Evolutionary conservation across 129 eudicot genomes (phyloP), one percentile per base, ranked within the genome.

Genomic region (Artemisia tridentata): DNA sequence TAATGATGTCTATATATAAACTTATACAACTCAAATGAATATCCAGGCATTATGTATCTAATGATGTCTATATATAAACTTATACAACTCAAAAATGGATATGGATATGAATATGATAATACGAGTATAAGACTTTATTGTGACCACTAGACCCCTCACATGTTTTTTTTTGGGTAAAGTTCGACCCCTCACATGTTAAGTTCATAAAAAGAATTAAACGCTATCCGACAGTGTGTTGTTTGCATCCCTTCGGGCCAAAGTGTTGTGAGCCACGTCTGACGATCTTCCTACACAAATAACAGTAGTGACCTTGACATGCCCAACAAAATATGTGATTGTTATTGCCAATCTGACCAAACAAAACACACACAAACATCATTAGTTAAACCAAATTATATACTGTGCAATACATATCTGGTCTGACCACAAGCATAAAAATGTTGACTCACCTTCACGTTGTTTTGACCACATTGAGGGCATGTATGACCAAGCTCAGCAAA

Each of bases 291-390:
- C 99, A 93, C 48, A 85, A 49, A 68, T 89, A 93, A 79, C 99
- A 93, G 75, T 87, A 85, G 69, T 90, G 97, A 75, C 72, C 74
- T 63, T 86, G 95, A 79, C 98, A 93, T 48, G 92, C 82, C 97
- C 98, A 87, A 67, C 98, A 93, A 72, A 73, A 90, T 21, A 89
- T 82, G 83, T 93, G 98, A 82, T 93, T 93, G 71, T 93, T 93
- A 65, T 93, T 93, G 13, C 91, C 90, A 29, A 83, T 78, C 98
- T 92, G 83, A 58, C 46, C 68, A 49, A 5, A 14, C 18, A 58
- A 59, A 45, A 17, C 45, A 75, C 45, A 75, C 23, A 61, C 7
- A 27, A 50, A 34, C 10, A 38, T 64, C 34, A 29, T 38, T 15
- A 62, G 11, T 7, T 11, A 31, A 29, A 34, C 67, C 47, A 6